phyloP scores from a whole-genome alignment of 257 asterid species.

The Scutellaria minor region DNA sequence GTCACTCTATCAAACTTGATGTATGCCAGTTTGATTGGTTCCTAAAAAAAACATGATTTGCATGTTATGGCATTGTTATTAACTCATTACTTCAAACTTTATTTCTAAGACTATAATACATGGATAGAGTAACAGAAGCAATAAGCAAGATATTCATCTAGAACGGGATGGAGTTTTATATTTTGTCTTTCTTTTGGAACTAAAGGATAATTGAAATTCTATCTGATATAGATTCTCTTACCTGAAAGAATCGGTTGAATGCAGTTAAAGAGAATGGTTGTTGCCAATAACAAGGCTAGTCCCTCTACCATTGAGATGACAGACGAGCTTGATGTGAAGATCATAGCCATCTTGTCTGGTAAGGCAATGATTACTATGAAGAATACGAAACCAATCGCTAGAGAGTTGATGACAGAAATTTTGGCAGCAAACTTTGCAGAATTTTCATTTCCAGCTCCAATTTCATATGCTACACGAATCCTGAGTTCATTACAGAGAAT shows the following conservation, averaged over 20 bases:
- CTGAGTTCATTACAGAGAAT: conserved; percentile 37
- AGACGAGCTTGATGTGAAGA: conserved; percentile 57
- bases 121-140: neutral
- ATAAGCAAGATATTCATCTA: neutral
- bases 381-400: conserved; percentile 45
- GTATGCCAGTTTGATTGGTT: neutral
- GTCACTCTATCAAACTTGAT: neutral
- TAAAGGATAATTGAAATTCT: conserved; percentile 1
- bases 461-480: conserved; percentile 69
- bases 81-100: neutral
- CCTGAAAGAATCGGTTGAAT: conserved; percentile 72
- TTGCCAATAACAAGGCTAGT: conserved; percentile 53
- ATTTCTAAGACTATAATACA: neutral
- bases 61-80: neutral
- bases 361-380: conserved; percentile 41
- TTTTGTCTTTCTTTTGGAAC: neutral
- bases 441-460: conserved; percentile 59
- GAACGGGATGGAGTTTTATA: neutral
- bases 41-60: neutral
- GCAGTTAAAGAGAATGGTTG: conserved; percentile 52
- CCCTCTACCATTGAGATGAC: conserved; percentile 59
- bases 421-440: conserved; percentile 57
- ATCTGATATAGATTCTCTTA: conserved; percentile 25
- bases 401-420: conserved; percentile 52
- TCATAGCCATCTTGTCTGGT: conserved; percentile 54